Percentiles rank a stretch among this genome's conserved stretches.
phyloP scores from a whole-genome alignment of 1,284 basidiomycete genomes.

The Tilletia horrida region DNA sequence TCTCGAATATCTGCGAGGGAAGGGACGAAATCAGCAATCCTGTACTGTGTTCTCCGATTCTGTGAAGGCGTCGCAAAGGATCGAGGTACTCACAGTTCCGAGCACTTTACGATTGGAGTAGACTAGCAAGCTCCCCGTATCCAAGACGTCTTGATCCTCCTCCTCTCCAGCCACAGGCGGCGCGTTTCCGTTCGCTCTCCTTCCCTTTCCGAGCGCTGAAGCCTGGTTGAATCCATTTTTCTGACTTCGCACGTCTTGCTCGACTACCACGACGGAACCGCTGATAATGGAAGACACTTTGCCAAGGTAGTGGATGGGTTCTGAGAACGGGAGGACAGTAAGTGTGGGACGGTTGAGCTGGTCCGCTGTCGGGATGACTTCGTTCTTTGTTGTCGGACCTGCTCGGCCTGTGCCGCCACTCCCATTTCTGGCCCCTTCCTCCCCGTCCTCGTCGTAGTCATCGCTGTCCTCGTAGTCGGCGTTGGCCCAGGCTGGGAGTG shows the following conservation, averaged over 20 bases:
- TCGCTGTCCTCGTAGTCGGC: slow-evolving; percentile 17
- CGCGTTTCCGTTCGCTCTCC: not conserved
- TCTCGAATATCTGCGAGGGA: slow-evolving; percentile 70
- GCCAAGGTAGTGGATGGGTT: slow-evolving; percentile 34
- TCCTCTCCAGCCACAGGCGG: not conserved
- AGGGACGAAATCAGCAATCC: not conserved
- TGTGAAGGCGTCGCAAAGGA: not conserved
- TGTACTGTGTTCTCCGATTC: not conserved
- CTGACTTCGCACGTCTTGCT: slow-evolving; percentile 34
- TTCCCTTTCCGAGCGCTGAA: not conserved
- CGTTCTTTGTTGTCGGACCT: slow-evolving; percentile 44
- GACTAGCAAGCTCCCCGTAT: slow-evolving; percentile 78
- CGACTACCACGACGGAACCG: slow-evolving; percentile 43
- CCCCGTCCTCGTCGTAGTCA: slow-evolving; percentile 38
- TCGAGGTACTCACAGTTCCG: slow-evolving; percentile 66
- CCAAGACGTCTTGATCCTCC: slow-evolving; percentile 66
- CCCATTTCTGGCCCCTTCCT: slow-evolving; percentile 13
- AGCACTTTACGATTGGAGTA: slow-evolving; percentile 77
- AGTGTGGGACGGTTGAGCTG: slow-evolving; percentile 32
- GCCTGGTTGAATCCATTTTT: too few species aligned
- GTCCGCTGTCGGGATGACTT: slow-evolving; percentile 24
- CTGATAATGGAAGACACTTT: slow-evolving; percentile 48
- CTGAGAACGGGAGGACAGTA: slow-evolving; percentile 21
- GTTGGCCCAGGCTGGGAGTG: not conserved
- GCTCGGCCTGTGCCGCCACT: not conserved